Percentiles rank a stretch among this genome's conserved stretches.
phyloP scores from a whole-genome alignment of 129 eudicot species.

The carrot (Daucus carota) region DH1_v3.0 NC_030381.2:45248001-45248500 shows the following conservation, averaged over 20 bases:
- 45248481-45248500: constrained; percentile 29
- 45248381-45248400: constrained; percentile 94
- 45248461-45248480: constrained; percentile 29
- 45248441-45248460: constrained; percentile 10
- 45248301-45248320: constrained; percentile 21
- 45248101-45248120: neutral
- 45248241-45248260: neutral
- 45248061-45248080: neutral
- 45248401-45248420: constrained; percentile 82
- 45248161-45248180: too few relatives aligned
- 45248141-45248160: neutral
- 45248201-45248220: neutral
- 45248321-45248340: constrained; percentile 85
- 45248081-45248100: neutral
- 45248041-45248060: neutral
- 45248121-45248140: neutral
- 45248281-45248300: constrained; percentile 13
- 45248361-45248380: constrained; percentile 75
- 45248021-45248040: constrained; percentile 7
- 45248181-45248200: too few relatives aligned
- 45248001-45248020: neutral
- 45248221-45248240: neutral
- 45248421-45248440: constrained; percentile 40
- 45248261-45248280: neutral
- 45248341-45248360: constrained; percentile 78